Evolutionary conservation across 2,329 filamentous ascomycete genomes (phyloP).

Genomic region (Colletotrichum horii): DNA sequence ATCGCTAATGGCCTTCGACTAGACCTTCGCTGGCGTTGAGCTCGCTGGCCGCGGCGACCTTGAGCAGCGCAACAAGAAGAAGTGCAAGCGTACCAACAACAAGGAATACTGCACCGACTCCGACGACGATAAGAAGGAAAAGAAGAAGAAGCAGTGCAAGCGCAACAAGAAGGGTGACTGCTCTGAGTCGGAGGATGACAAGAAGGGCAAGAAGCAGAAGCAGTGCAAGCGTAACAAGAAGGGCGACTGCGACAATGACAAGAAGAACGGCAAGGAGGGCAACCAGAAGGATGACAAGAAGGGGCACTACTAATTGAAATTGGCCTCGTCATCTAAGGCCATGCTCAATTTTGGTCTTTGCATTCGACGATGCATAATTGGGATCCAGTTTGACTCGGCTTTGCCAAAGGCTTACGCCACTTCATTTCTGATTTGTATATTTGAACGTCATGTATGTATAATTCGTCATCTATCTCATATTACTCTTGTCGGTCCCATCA

Average conservation of each 20-base stretch:
- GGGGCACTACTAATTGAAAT: neutral
- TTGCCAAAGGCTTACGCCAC: neutral
- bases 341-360: neutral
- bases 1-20: neutral
- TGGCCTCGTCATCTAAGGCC: neutral
- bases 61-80: constrained; percentile 12
- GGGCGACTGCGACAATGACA: neutral
- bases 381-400: neutral
- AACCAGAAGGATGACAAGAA: neutral
- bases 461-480: neutral
- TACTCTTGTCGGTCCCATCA: neutral
- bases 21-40: neutral
- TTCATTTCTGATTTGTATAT: neutral
- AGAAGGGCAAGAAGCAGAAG: neutral
- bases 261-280: neutral
- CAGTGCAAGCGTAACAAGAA: constrained; percentile 13
- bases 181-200: neutral
- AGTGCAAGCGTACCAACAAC: constrained; percentile 6
- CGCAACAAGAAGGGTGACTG: constrained; percentile 17
- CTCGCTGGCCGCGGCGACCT: neutral
- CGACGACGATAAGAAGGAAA: neutral
- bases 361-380: neutral
- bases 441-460: neutral
- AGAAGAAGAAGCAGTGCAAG: constrained; percentile 16
- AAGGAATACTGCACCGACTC: constrained; percentile 6